Evolutionary conservation across 1,284 basidiomycete genomes (phyloP), one percentile per base, ranked within the genome.

Genomic region (Papiliotrema fonsecae): DNA sequence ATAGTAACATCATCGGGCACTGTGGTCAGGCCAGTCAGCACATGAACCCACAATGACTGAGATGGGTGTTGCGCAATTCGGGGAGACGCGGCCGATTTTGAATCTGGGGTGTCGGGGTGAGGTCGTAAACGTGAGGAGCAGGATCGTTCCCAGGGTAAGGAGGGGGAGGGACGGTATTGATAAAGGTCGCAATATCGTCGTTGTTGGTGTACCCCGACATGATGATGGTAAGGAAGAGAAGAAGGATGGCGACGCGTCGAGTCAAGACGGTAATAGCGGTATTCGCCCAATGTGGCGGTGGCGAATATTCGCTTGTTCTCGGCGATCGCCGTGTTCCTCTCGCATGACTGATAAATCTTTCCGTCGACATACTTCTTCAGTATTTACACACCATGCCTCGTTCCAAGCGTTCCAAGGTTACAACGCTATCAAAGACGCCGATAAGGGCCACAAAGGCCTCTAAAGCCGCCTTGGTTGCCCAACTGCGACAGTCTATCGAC

Each of bases 351-450:
- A n/a, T n/a, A n/a, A n/a, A n/a, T n/a, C n/a, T n/a, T n/a, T n/a
- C n/a, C n/a, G n/a, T n/a, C n/a, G n/a, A n/a, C n/a, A n/a, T n/a
- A n/a, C n/a, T n/a, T n/a, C n/a, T 37, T 10, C 28, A 19, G 43
- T 25, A 13, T 18, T 32, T 39, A 21, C 16, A 27, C 65, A 75
- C 63, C 61, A 94, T 94, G 90, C 87, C 90, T 51, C 83, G 81
- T 74, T 93, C 90, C 68, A 92, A 84, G 77, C 82, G 89, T 62
- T 77, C 86, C 57, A 89, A 92, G 77, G 69, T 92, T 66, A 76
- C 80, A 16, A 75, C 78, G 36, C 73, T 81, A 41, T 78, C 79
- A 19, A 77, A 79, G 67, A 81, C 78, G 5, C 62, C 68, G 13
- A 60, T 67, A 39, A 77, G 80, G 55, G 77, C 77, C 57, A 78